A percentile compares a stretch with the other conserved stretches of the same genome.
Conservation (phyloP, 2,329 filamentous ascomycete genomes). For the Zarea fungicola region DNA sequence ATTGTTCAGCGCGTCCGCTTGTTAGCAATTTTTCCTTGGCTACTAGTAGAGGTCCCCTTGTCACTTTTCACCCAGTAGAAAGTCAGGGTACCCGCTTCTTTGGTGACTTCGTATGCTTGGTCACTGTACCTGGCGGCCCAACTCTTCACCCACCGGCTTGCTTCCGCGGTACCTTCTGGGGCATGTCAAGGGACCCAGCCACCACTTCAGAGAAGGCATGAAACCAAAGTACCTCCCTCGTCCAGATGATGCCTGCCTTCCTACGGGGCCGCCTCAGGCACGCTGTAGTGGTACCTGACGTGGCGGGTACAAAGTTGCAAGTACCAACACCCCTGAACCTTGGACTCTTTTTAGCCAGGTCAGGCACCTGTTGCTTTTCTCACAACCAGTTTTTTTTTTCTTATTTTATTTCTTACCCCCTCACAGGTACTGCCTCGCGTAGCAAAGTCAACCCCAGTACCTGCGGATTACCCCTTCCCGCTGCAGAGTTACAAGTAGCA, state of each 20-base stretch:
- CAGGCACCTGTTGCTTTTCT: slow-evolving; percentile 3
- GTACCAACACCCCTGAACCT: slow-evolving; percentile 1
- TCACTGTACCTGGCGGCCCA: slow-evolving; percentile 13
- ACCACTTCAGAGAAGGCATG: not conserved
- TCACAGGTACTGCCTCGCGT: slow-evolving; percentile 1
- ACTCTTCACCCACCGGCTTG: slow-evolving; percentile 5
- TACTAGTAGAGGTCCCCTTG: too few species aligned
- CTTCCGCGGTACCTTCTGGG: slow-evolving; percentile 6
- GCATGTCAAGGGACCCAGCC: not conserved
- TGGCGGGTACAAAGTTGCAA: not conserved
- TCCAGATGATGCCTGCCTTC: not conserved
- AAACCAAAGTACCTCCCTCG: slow-evolving; percentile 6
- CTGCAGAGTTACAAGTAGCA: not conserved
- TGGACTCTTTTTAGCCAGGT: not conserved
- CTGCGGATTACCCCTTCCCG: not conserved
- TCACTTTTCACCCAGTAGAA: too few species aligned
- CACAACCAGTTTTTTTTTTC: not conserved
- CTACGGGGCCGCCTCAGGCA: slow-evolving; percentile 5
- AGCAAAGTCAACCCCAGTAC: slow-evolving; percentile 1
- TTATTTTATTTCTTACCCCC: not conserved
- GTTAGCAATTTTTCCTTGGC: too few species aligned
- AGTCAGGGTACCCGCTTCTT: slow-evolving; percentile 10
- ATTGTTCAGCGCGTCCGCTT: too few species aligned
- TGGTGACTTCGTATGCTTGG: not conserved
- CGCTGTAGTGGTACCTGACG: slow-evolving; percentile 5